Conservation (phyloP, 225 moss, liverwort and hornwort genomes). For the Anthoceros angustus region DNA sequence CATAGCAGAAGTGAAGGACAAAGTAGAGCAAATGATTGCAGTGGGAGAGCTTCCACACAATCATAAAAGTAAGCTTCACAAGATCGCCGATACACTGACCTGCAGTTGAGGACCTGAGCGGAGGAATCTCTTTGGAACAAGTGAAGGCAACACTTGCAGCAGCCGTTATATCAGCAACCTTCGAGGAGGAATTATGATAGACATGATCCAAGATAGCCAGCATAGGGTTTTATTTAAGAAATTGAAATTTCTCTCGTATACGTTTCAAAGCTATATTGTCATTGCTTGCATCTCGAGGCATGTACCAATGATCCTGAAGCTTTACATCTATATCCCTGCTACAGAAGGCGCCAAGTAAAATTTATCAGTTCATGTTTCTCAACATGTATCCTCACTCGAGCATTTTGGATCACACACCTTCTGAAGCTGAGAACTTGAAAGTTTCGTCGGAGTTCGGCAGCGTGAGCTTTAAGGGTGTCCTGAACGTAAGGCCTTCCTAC, state of each 20-base stretch:
- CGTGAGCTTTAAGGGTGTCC: slow-evolving; percentile 54
- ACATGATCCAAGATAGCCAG: too few relatives aligned
- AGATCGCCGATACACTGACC: not conserved
- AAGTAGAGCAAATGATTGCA: slow-evolving; percentile 22
- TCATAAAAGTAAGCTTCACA: not conserved
- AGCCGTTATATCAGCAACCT: not conserved
- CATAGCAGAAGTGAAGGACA: slow-evolving; percentile 38
- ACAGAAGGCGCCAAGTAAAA: not conserved
- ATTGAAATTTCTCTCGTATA: slow-evolving; percentile 27
- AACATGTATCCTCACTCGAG: not conserved
- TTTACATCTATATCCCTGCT: slow-evolving; percentile 41
- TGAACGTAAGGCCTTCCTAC: slow-evolving; percentile 78
- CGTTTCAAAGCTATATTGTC: slow-evolving; percentile 38
- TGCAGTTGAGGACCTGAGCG: not conserved
- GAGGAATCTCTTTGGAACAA: not conserved
- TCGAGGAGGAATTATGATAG: not conserved
- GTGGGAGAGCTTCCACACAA: slow-evolving; percentile 22
- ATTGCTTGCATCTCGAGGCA: slow-evolving; percentile 33
- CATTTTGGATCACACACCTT: slow-evolving; percentile 13
- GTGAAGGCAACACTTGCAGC: not conserved
- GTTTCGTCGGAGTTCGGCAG: slow-evolving; percentile 44
- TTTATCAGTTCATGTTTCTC: not conserved
- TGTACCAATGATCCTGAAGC: slow-evolving; percentile 58
- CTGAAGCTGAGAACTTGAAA: slow-evolving; percentile 54
- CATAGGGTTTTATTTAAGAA: not conserved